Evolutionary conservation across 371 early-diverging fungal species (phyloP), one percentile per base, ranked within the genome.

Genomic region (Mucor irregularis): DNA sequence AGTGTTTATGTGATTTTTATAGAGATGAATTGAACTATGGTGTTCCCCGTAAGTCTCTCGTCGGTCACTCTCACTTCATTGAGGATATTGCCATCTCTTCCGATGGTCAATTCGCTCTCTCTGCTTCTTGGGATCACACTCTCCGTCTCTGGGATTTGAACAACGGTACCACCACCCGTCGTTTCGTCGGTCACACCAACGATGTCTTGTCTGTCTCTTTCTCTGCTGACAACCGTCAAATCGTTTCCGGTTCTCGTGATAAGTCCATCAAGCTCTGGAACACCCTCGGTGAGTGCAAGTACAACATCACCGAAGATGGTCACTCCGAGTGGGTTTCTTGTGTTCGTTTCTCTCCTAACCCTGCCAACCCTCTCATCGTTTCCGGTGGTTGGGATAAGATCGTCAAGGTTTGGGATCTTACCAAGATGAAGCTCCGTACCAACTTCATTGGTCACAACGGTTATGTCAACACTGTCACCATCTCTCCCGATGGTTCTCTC

Each of bases 261-360:
- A 94, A 93, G 90, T 85, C 89, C 80, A 96, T 98, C 90, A 98
- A 97, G 92, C 79, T 98, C 76, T 98, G 99, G 99, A 97, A 98
- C 93, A 97, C 97, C 62, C 86, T 96, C 40, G 99, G 97, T 66
- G 99, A 98, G 84, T 97, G 97, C 92, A 98, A 97, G 91, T 92
- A 84, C 90, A 92, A 90, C 85, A 88, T 98, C 72, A 77, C 75
- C 57, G 90, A 94, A 68, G 93, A 95, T 69, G 91, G 92, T 62
- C 99, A 98, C 95, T 72, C 87, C 72, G 96, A 96, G 74, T 97
- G 97, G 99, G 93, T 97, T 66, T 96, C 96, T 58, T 93, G 93
- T 87, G 98, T 98, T 65, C 89, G 95, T 73, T 97, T 97, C 95
- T 96, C 97, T 58, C 98, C 99, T 80, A 97, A 97, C 94, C 90